A percentile compares a stretch with the other conserved stretches of the same genome.
phyloP scores from a whole-genome alignment of 176 grass and related monocot species.

The Carex scoparia region DNA sequence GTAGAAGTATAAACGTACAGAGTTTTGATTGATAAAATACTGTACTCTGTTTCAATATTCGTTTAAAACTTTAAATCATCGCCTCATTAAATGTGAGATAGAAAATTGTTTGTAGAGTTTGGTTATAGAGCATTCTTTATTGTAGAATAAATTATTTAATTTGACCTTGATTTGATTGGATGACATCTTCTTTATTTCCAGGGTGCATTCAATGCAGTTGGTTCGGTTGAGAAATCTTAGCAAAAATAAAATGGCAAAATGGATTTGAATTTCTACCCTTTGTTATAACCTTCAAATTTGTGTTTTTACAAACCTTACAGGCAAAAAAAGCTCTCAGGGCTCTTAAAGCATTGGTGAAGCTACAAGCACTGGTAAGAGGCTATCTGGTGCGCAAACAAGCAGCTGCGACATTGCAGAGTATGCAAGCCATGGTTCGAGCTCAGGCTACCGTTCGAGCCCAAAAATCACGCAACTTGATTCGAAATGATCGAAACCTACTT shows the following conservation, averaged over 20 bases:
- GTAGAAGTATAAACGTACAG: not conserved
- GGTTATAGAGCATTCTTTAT: not conserved
- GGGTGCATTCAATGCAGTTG: slow-evolving; percentile 17
- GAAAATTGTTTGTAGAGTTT: not conserved
- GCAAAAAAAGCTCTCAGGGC: slow-evolving; percentile 86
- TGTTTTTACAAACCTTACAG: slow-evolving; percentile 12
- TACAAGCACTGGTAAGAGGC: slow-evolving; percentile 83
- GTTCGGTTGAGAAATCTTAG: slow-evolving; percentile 3
- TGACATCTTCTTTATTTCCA: slow-evolving; percentile 1
- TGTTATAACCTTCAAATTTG: not conserved
- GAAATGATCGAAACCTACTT: slow-evolving; percentile 32
- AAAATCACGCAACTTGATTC: slow-evolving; percentile 27
- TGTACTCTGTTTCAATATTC: slow-evolving; percentile 21
- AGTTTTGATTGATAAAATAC: slow-evolving; percentile 13
- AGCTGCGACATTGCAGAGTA: slow-evolving; percentile 69
- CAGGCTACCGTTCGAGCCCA: slow-evolving; percentile 70
- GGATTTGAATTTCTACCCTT: not conserved
- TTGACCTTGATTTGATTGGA: slow-evolving; percentile 19
- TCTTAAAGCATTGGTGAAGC: slow-evolving; percentile 85
- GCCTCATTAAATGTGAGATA: not conserved
- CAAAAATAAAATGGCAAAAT: not conserved
- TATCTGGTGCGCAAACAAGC: slow-evolving; percentile 85
- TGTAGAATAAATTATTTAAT: slow-evolving; percentile 1
- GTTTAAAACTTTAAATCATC: slow-evolving; percentile 12
- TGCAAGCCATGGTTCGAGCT: slow-evolving; percentile 84